Percentiles rank a stretch among this genome's conserved stretches.
These are phyloP conservation scores for Plantago elongata DNA, from an alignment of 257 asterid genomes.

Conservation along the genomic window DNA sequence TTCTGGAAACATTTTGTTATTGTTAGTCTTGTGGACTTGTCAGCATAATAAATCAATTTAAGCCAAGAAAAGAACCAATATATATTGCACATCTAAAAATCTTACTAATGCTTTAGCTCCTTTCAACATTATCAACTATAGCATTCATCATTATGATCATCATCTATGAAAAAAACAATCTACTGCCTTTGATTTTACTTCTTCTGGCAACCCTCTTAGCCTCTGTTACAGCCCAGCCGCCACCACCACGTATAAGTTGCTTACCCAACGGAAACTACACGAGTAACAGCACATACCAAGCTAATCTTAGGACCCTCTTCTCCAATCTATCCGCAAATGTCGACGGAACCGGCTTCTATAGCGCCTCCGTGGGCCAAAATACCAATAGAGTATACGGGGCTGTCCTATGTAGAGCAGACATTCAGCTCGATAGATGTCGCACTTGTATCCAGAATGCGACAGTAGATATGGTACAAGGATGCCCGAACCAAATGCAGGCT, in stretches of 20 bases:
- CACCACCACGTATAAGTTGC: not conserved
- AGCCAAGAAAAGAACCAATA: no score
- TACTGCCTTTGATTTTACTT: not conserved
- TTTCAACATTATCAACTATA: no score
- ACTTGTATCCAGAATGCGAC: conserved; percentile 17
- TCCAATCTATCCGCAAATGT: not conserved
- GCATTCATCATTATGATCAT: no score
- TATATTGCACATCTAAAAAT: no score
- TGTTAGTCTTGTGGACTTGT: no score
- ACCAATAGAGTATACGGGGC: conserved; percentile 13
- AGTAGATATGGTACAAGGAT: not conserved
- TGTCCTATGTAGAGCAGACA: conserved; percentile 30
- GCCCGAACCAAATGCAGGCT: conserved; percentile 24
- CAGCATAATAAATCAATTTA: no score
- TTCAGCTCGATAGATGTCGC: conserved; percentile 18
- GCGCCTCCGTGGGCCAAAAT: not conserved
- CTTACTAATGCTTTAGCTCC: no score
- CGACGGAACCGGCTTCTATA: not conserved
- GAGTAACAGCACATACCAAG: conserved; percentile 15
- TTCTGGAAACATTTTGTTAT: no score
- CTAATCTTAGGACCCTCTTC: conserved; percentile 23
- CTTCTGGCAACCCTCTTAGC: not conserved
- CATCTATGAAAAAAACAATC: no score
- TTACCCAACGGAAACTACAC: conserved; percentile 4
- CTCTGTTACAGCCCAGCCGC: not conserved